Base-by-base conservation (phyloP, 805 yeast genomes). In the Yarrowia bubula region DNA sequence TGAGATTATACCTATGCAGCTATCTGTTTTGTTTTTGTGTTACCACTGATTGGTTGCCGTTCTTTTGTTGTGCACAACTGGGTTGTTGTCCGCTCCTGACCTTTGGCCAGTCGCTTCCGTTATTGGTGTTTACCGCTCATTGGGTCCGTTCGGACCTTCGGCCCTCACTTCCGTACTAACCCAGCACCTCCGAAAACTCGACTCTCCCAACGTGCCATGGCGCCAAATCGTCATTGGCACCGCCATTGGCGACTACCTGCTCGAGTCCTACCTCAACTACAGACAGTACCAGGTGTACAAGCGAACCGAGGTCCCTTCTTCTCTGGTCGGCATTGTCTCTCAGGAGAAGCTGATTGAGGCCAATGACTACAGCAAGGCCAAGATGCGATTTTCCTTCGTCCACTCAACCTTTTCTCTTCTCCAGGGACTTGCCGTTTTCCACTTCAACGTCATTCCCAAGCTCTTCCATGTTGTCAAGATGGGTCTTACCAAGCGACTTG, bases 131-230 rank as follows among this genome's bases (percentile, higher is more conserved):
- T n/a, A n/a, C n/a, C n/a, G n/a, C 28, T 22, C 28, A 11, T 13
- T 13, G n/a, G 14, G 42, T 38, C 42, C 17, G 17, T 5, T 38
- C 8, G 9, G 28, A 22, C 28, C 28, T 22, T 22, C 5, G 28
- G 28, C 28, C 28, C 5, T 22, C 28, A 5, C 17, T 8, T 14
- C 8, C 22, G 4, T 15, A 3, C 47, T 55, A 55, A 39, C 47
- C 1, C 43, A 58, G 64, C 33, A 43, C 41, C 51, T 58, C 8
- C n/a, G n/a, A 8, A 43, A 43, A n/a, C 77, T 88, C 67, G 96
- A 91, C 73, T 78, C 77, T 57, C 87, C 95, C 3, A 80, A 81
- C 14, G 83, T 90, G 71, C 83, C 91, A 67, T 95, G 97, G 97
- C 91, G 90, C 73, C 71, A 81, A 11, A 78, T 92, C 48, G 84